Base-by-base conservation (phyloP, 305 asterid species). In the Fraxinus sp. region DNA sequence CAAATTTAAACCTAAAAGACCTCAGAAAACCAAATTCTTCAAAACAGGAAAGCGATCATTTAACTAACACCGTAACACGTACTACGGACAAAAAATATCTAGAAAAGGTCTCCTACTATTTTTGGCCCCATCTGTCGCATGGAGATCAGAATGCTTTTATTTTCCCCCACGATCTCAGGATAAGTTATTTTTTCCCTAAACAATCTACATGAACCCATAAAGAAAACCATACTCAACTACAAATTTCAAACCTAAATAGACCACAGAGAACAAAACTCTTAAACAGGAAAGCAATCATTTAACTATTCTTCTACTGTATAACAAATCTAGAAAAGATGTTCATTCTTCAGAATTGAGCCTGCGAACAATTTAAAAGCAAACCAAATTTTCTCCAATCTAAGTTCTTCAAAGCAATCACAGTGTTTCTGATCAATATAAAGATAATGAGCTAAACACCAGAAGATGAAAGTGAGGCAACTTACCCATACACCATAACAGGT, bases 401-500 rank as follows among this genome's bases (percentile, higher is more conserved):
- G 10, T n/a, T n/a, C 66, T 55, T n/a, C 66, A 18, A 55, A 55
- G 66, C 24, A 55, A 55, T 55, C 66, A 55, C 66, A 6, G 26
- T 55, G 66, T 55, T 55, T n/a, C 26, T 55, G 66, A 55, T 55
- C 66, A 55, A 55, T 55, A 55, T 55, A 55, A 55, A n/a, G 66
- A 55, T 55, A 55, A n/a, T 55, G 66, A 55, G 66, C 66, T 55
- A 55, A 55, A 55, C 26, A n/a, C 66, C 26, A 5, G 66, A 36
- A 59, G 64, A 73, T 76, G 28, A 57, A 70, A 70, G 20, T 30
- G 83, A 57, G 41, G 75, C 49, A 82, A 84, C 98, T 89, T 86
- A 97, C 99, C 99, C 99, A 74, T 97, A 95, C 55, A 97, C 99
- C 99, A 97, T 95, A 87, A 97, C 92, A 30, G 99, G 99, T 86